Evolutionary conservation across 805 yeast genomes (phyloP).

Genomic region (Candida montana): DNA sequence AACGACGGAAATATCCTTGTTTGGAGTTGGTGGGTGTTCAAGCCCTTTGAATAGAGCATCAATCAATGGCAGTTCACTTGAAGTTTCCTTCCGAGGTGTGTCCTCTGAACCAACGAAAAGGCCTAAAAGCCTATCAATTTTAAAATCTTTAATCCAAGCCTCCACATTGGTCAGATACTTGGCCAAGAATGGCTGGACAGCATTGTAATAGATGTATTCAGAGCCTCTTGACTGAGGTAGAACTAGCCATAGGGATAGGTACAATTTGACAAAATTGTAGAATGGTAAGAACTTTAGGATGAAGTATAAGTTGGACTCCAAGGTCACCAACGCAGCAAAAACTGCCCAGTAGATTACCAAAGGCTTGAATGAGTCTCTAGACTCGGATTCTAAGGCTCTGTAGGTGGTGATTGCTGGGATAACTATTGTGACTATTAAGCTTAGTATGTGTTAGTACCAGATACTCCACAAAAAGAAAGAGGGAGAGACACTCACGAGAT

Average conservation of each 20-base stretch:
- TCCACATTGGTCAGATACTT: constrained; percentile 33
- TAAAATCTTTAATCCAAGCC: constrained; percentile 4
- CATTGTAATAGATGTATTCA: constrained; percentile 31
- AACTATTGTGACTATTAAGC: constrained; percentile 37
- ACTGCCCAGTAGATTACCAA: constrained; percentile 69
- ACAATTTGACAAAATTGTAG: constrained; percentile 41
- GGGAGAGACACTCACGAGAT: constrained; percentile 16
- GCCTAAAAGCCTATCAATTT: not conserved
- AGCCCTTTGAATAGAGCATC: not conserved
- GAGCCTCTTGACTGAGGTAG: constrained; percentile 46
- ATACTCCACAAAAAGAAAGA: not conserved
- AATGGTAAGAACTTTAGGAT: constrained; percentile 51
- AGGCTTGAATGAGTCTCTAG: constrained; percentile 28
- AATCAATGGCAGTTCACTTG: not conserved
- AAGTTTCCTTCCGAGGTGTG: not conserved
- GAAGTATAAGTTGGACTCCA: constrained; percentile 38
- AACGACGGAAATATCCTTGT: constrained; percentile 1
- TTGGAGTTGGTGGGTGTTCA: not conserved
- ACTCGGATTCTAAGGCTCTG: constrained; percentile 43
- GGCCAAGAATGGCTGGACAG: constrained; percentile 34
- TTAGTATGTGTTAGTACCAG: constrained; percentile 10
- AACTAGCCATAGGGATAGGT: constrained; percentile 56
- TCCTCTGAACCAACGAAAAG: not conserved
- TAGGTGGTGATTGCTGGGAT: constrained; percentile 61
- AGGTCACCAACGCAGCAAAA: constrained; percentile 34